Evolutionary conservation across 768 basidiomycete genomes (phyloP).

Genomic region (Macrocybe gigantea): DNA sequence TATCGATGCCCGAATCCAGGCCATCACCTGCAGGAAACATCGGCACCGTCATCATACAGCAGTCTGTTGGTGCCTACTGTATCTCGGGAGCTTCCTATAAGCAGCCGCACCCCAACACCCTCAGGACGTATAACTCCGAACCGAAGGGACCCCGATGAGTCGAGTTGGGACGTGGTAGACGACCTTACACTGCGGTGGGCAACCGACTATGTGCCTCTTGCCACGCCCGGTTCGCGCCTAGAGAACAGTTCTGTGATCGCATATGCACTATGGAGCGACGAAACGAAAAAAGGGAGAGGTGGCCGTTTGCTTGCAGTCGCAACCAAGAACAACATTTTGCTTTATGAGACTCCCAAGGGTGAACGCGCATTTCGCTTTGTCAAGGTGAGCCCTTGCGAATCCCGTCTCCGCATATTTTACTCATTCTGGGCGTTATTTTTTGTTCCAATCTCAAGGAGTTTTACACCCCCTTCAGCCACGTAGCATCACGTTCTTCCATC

Average conservation of each 20-base stretch:
- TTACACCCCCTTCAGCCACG: constrained; percentile 72
- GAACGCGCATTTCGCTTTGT: constrained; percentile 80
- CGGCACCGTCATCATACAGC: constrained; percentile 25
- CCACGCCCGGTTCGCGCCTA: constrained; percentile 58
- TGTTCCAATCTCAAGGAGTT: constrained; percentile 54
- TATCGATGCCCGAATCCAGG: constrained; percentile 26
- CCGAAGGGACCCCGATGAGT: constrained; percentile 34
- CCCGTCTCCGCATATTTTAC: neutral
- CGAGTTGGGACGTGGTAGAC: constrained; percentile 71
- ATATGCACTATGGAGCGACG: constrained; percentile 67
- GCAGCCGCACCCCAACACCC: constrained; percentile 4
- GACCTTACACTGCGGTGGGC: constrained; percentile 77
- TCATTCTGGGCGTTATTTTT: neutral
- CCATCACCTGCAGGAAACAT: constrained; percentile 12
- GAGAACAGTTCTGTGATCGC: constrained; percentile 50
- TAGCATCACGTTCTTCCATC: constrained; percentile 65
- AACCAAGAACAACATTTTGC: constrained; percentile 63
- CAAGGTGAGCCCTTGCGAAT: constrained; percentile 42
- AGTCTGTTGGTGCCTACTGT: constrained; percentile 21
- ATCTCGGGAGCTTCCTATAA: constrained; percentile 5
- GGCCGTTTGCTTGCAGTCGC: constrained; percentile 66
- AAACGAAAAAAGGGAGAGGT: constrained; percentile 36
- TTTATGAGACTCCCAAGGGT: constrained; percentile 80
- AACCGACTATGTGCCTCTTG: constrained; percentile 81
- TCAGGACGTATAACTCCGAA: constrained; percentile 9